Evolutionary conservation across 1,284 basidiomycete genomes (phyloP).

Genomic region (Schizophyllum amplum): DNA sequence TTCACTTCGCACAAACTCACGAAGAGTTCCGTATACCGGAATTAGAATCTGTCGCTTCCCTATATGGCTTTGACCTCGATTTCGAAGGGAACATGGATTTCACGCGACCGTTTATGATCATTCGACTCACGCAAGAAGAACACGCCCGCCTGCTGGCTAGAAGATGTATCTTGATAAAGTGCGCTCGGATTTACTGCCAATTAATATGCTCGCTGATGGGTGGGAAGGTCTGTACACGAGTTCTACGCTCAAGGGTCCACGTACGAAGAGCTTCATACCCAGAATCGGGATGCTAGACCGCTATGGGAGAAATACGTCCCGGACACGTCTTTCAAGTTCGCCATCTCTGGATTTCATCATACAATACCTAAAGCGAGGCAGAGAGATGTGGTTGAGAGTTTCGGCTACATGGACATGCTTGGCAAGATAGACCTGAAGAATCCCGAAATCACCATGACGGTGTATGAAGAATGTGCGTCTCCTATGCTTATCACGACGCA

Average conservation of each 20-base stretch:
- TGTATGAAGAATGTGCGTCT: constrained; percentile 85
- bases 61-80: constrained; percentile 48
- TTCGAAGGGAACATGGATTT: constrained; percentile 42
- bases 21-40: constrained; percentile 78
- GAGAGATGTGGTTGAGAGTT: constrained; percentile 68
- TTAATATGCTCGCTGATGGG: constrained; percentile 4
- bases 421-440: constrained; percentile 81
- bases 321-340: constrained; percentile 74
- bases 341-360: constrained; percentile 73
- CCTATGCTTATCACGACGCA: neutral
- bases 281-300: constrained; percentile 36
- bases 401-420: constrained; percentile 78
- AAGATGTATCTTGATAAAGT: constrained; percentile 84
- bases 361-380: constrained; percentile 62
- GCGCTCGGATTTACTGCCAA: constrained; percentile 16
- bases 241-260: constrained; percentile 63
- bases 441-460: constrained; percentile 72
- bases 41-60: constrained; percentile 61
- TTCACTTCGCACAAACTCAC: constrained; percentile 76
- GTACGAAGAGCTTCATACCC: constrained; percentile 65
- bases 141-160: constrained; percentile 69
- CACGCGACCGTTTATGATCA: constrained; percentile 67
- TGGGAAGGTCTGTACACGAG: constrained; percentile 62
- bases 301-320: constrained; percentile 57
- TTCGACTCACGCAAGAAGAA: constrained; percentile 64